Base-by-base conservation (phyloP, 169 alveolate species). In the Plasmodium gaboni region DNA sequence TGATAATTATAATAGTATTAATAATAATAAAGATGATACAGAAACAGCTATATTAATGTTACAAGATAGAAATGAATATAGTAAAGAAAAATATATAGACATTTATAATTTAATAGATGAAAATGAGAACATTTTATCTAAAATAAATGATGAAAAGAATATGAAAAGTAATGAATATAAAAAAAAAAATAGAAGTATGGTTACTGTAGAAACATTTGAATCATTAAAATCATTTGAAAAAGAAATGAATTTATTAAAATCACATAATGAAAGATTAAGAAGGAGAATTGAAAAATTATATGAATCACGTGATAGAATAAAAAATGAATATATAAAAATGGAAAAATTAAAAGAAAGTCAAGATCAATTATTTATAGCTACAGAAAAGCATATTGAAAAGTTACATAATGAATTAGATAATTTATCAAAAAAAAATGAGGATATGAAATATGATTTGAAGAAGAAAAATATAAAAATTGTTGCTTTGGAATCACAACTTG, bases 251-350 rank as follows among this genome's bases (percentile, higher is more conserved):
- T 55, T 83, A 61, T 28, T 83, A 48, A 67, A 68, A 68, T 83
- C 83, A 15, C 91, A 83, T 46, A 83, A 83, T 42, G 91, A 83
- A 68, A 67, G 91, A 63, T 83, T 83, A 57, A 83, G 28, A 83
- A 83, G 83, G 38, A 83, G 83, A 63, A 83, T 83, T 22, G 91
- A 83, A 55, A 83, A 83, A 15, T 32, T 83, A 38, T 68, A 83
- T 26, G 73, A 46, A 6, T 78, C 68, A 68, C 68, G 69, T 60
- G 91, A 83, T 17, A 53, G 51, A 63, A 46, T 83, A 83, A 57
- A 83, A 83, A 61, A 26, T 17, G 83, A 83, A 38, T 83, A 83
- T 15, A 26, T 19, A 42, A 83, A 83, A 46, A 68, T 83, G 57
- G 91, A 83, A 68, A 83, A 83, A 83, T 44, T 83, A 55, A 83